A percentile compares a stretch with the other conserved stretches of the same genome.
These are phyloP conservation scores for Talaromyces sp. DNA, from an alignment of 2,329 filamentous ascomycete genomes.

Conservation along the genomic window DNA sequence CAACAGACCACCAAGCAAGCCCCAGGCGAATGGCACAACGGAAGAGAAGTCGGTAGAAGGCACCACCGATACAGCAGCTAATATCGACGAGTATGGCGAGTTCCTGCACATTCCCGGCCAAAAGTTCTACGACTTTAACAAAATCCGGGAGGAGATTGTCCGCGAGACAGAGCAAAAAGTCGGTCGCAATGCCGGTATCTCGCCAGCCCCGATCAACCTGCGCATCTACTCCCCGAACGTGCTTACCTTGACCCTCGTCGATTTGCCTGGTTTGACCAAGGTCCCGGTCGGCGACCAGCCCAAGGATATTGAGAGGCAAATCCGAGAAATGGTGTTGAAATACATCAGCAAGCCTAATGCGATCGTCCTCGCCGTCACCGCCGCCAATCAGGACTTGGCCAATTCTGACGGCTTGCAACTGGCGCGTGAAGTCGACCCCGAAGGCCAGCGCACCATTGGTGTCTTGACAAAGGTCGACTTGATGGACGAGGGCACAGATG, in stretches of 20 bases:
- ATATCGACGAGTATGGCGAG: conserved; percentile 95
- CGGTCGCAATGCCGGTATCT: conserved; percentile 92
- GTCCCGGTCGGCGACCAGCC: conserved; percentile 95
- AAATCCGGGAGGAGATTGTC: conserved; percentile 96
- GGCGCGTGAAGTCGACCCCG: conserved; percentile 91
- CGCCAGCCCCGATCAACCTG: conserved; percentile 91
- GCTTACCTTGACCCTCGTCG: conserved; percentile 90
- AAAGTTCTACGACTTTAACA: conserved; percentile 97
- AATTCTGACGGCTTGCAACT: conserved; percentile 98
- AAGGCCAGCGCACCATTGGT: conserved; percentile 96
- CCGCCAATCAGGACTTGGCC: conserved; percentile 94
- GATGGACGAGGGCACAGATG: conserved; percentile 98
- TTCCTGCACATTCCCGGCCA: conserved; percentile 96
- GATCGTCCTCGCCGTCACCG: conserved; percentile 93
- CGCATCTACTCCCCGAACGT: conserved; percentile 98
- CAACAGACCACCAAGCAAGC: conserved; percentile 67
- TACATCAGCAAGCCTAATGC: conserved; percentile 98
- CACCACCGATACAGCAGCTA: conserved; percentile 77
- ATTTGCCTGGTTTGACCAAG: conserved; percentile 93
- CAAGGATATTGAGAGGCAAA: conserved; percentile 93
- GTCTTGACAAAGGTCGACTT: conserved; percentile 97
- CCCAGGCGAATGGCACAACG: conserved; percentile 65
- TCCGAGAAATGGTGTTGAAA: conserved; percentile 96
- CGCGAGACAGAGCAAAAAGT: conserved; percentile 96
- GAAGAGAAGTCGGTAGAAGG: conserved; percentile 54